Evolutionary conservation across 345 rosid genomes (phyloP).

Genomic region (Eucalyptus coolabah): DNA sequence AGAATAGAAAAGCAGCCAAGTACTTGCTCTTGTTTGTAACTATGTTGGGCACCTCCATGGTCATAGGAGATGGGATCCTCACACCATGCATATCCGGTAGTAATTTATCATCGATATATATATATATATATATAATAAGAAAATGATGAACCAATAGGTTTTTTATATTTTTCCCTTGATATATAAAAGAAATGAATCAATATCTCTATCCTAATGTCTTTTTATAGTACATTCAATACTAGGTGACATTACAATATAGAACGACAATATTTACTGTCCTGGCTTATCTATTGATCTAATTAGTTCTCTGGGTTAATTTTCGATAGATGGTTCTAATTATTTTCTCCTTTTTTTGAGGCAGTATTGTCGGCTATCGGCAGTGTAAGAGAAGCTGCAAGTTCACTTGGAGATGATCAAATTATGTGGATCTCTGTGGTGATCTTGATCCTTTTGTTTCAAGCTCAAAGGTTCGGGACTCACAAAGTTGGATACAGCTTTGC

Average conservation of each 20-base stretch:
- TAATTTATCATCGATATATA: not conserved
- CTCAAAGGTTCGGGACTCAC: conserved; percentile 8
- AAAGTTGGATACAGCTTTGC: conserved; percentile 14
- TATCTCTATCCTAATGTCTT: not conserved
- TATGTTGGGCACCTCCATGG: conserved; percentile 24
- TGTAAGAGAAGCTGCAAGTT: not conserved
- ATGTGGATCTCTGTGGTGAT: conserved; percentile 22
- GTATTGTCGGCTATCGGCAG: conserved; percentile 17
- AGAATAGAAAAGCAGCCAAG: not conserved
- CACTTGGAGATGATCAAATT: not conserved
- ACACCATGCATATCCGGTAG: conserved; percentile 19
- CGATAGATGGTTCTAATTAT: not conserved
- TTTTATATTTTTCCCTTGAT: not conserved
- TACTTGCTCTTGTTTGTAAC: conserved; percentile 5
- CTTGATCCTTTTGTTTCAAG: conserved; percentile 1
- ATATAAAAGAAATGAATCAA: not conserved
- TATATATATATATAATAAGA: too few relatives aligned
- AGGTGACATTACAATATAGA: not conserved
- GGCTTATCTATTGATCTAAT: not conserved
- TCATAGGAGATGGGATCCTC: conserved; percentile 27
- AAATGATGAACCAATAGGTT: not conserved
- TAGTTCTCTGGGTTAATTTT: not conserved
- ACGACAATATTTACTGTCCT: not conserved
- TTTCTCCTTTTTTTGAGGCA: not conserved
- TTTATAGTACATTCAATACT: not conserved